Base-by-base conservation (phyloP, 768 basidiomycete species). In the Collybiopsis confluens region DNA sequence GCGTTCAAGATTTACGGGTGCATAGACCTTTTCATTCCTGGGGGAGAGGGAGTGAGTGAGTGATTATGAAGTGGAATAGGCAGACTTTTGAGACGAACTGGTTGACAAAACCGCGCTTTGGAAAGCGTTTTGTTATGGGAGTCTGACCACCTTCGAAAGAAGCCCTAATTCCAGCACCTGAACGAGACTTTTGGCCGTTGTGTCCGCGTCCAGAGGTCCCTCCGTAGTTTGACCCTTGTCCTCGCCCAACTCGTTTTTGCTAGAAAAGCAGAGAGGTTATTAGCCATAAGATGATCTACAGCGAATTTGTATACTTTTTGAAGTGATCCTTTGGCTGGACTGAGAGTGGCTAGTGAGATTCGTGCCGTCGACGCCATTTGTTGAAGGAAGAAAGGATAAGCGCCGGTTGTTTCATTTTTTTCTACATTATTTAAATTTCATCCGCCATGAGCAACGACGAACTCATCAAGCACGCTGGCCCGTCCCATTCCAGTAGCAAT, bases 141-240 rank as follows among this genome's bases (percentile, higher is more conserved):
- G 96, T 98, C 68, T 98, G 96, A 58, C 97, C 97, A 65, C 97
- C 97, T 69, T 98, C 97, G 58, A 98, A 99, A 5, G 91, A 86
- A 24, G 82, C 77, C 60, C 79, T 81, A 27, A 92, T 88, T 4
- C 92, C 90, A 55, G 87, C 84, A 1, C 95, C 95, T 4, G 92
- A 83, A 57, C 96, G 84, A 35, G 97, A 87, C 56, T 94, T 95
- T 70, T 96, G 93, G 61, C 97, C 97, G 62, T 99, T 99, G 69
- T 90, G 81, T 71, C 97, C 97, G 52, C 92, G 81, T 59, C 92
- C 92, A 9, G 95, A 88, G 1, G 96, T 98, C 57, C 92, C 86
- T 58, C 97, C 97, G 55, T 88, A 82, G 24, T 89, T 88, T 2
- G 92, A 93, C 27, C 91, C 91, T 72, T 92, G 89, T 64, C 96